phyloP scores from a whole-genome alignment of 257 asterid species.

The Solanum bulbocastanum region DNA sequence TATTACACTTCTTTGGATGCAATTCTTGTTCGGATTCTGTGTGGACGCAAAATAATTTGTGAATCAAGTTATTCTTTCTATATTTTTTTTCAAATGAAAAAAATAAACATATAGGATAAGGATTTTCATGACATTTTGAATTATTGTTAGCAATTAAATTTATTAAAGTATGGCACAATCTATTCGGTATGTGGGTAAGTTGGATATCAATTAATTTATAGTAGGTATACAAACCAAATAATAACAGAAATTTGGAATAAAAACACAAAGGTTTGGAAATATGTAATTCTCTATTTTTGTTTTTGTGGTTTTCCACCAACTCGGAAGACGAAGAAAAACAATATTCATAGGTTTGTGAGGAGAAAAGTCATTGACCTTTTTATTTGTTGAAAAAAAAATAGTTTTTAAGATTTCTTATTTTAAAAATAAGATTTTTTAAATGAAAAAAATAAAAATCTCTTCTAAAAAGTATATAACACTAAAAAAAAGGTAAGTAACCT shows the following conservation, averaged over 20 bases:
- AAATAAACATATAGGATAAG: not conserved
- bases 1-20: not conserved
- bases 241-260: not conserved
- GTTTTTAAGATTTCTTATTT: too few species aligned
- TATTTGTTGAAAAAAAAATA: too few species aligned
- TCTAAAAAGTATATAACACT: too few species aligned
- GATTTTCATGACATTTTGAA: not conserved
- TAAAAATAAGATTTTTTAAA: too few species aligned
- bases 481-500: not conserved
- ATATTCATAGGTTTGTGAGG: not conserved
- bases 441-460: too few species aligned
- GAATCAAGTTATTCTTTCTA: not conserved
- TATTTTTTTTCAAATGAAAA: not conserved
- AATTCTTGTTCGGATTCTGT: not conserved
- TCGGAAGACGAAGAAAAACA: not conserved
- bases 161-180: not conserved
- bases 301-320: not conserved
- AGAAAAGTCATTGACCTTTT: not conserved
- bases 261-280: not conserved
- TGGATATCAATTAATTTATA: not conserved
- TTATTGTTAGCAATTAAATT: not conserved
- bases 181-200: not conserved
- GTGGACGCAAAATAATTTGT: fast-evolving
- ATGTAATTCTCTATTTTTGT: not conserved
- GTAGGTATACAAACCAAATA: not conserved